phyloP scores from a whole-genome alignment of 495 filamentous ascomycete species.

The Hypoxylon trugodes region DNA sequence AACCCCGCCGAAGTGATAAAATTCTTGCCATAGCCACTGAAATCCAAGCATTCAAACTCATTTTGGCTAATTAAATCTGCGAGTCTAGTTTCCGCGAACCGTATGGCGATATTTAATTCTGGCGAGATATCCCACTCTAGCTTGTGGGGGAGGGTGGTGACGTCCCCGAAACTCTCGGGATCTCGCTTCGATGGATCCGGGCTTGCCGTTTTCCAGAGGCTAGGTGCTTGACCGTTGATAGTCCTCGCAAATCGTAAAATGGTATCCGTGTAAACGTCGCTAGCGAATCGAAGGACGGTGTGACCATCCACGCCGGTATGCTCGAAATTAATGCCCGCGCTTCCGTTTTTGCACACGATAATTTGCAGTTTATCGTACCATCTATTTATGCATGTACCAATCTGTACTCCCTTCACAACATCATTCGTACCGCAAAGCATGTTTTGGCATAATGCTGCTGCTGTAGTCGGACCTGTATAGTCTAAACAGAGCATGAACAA shows the following conservation, averaged over 20 bases:
- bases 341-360: constrained; percentile 98
- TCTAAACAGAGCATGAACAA: constrained; percentile 93
- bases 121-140: constrained; percentile 98
- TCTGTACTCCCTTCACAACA: constrained; percentile 91
- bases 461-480: constrained; percentile 82
- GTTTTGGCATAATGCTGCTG: constrained; percentile 87
- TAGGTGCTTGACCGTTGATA: constrained; percentile 94
- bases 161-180: constrained; percentile 91
- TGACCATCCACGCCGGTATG: constrained; percentile 98
- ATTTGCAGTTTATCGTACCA: constrained; percentile 99
- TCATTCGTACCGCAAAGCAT: constrained; percentile 97
- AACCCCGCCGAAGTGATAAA: constrained; percentile 98
- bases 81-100: constrained; percentile 94
- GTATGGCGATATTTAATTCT: constrained; percentile 87
- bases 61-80: constrained; percentile 97
- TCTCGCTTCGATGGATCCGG: constrained; percentile 96
- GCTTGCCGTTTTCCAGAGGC: constrained; percentile 87
- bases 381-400: constrained; percentile 95
- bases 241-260: constrained; percentile 95
- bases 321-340: constrained; percentile 98
- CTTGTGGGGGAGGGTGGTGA: constrained; percentile 93
- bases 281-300: constrained; percentile 94
- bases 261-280: constrained; percentile 96
- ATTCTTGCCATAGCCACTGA: constrained; percentile 89
- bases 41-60: constrained; percentile 93